These are phyloP conservation scores for Tolypocladium cylindrosporum DNA, from an alignment of 2,329 filamentous ascomycete species.

Conservation along the genomic window DNA sequence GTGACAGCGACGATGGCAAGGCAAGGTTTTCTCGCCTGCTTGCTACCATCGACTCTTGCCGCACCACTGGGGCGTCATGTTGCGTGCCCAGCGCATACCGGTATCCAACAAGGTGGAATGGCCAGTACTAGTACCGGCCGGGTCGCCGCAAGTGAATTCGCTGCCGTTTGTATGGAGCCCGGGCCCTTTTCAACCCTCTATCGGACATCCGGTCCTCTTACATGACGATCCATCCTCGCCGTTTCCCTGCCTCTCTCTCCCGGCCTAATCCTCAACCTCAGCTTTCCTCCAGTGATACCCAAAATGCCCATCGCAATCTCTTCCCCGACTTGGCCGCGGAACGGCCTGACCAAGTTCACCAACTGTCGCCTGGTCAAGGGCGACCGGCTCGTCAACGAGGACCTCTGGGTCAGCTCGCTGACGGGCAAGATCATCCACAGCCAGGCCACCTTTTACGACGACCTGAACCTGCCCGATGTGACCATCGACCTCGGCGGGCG, in stretches of 20 bases:
- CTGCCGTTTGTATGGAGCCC: not conserved
- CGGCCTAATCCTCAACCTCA: not conserved
- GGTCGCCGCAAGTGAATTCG: not conserved
- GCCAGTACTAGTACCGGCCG: not conserved
- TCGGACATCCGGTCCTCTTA: not conserved
- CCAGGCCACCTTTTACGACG: constrained; percentile 57
- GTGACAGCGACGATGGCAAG: constrained; percentile 1
- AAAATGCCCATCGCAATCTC: constrained; percentile 38
- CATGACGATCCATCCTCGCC: not conserved
- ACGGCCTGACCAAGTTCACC: constrained; percentile 73
- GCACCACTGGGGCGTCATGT: not conserved
- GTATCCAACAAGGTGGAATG: not conserved
- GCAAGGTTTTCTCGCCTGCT: not conserved
- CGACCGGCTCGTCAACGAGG: constrained; percentile 58
- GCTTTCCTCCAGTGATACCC: not conserved
- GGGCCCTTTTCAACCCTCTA: not conserved
- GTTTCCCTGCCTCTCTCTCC: not conserved
- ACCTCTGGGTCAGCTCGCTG: constrained; percentile 79
- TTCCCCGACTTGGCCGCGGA: constrained; percentile 23
- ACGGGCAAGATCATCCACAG: constrained; percentile 75
- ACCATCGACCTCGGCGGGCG: constrained; percentile 73
- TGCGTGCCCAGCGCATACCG: not conserved
- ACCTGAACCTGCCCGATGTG: constrained; percentile 58
- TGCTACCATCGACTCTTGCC: not conserved
- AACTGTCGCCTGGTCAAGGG: constrained; percentile 72